These are phyloP conservation scores for Periglandula ipomoeae DNA, from an alignment of 2,329 filamentous ascomycete genomes.

Conservation along the genomic window DNA sequence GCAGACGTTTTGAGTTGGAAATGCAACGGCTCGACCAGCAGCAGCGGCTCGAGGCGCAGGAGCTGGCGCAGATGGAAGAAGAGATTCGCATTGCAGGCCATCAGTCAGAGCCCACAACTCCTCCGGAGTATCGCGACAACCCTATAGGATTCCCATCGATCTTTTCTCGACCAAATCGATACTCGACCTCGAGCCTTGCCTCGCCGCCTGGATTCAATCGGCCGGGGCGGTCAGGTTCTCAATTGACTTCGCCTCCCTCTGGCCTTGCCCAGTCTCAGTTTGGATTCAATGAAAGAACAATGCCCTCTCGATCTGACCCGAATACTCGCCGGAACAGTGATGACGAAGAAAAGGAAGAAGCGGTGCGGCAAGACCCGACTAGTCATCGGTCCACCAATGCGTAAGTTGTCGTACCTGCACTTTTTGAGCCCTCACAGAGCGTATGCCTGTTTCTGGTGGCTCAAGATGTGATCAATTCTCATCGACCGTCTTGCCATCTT, in stretches of 20 bases:
- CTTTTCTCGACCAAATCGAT: constrained; percentile 76
- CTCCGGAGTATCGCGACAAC: constrained; percentile 79
- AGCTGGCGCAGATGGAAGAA: constrained; percentile 76
- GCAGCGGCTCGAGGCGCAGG: constrained; percentile 72
- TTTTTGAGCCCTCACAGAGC: neutral
- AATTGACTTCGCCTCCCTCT: constrained; percentile 68
- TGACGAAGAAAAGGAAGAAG: constrained; percentile 76
- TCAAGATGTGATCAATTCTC: neutral
- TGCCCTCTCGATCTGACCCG: constrained; percentile 79
- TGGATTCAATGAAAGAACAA: constrained; percentile 34
- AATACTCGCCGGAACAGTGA: constrained; percentile 84
- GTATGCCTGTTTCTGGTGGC: no score
- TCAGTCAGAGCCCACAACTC: constrained; percentile 91
- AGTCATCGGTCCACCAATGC: constrained; percentile 66
- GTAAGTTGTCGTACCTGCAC: constrained; percentile 47
- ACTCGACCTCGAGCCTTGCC: constrained; percentile 80
- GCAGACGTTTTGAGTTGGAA: constrained; percentile 81
- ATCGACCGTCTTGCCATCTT: no score
- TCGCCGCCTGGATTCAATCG: constrained; percentile 72
- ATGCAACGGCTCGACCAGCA: constrained; percentile 85
- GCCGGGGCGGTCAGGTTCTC: constrained; percentile 66
- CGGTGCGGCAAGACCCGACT: constrained; percentile 58
- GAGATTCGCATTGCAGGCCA: constrained; percentile 59
- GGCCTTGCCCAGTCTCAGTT: constrained; percentile 51
- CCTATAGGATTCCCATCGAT: constrained; percentile 62